Evolutionary conservation across 169 alveolate genomes (phyloP).

Genomic region (Cryptosporidium sp.): DNA sequence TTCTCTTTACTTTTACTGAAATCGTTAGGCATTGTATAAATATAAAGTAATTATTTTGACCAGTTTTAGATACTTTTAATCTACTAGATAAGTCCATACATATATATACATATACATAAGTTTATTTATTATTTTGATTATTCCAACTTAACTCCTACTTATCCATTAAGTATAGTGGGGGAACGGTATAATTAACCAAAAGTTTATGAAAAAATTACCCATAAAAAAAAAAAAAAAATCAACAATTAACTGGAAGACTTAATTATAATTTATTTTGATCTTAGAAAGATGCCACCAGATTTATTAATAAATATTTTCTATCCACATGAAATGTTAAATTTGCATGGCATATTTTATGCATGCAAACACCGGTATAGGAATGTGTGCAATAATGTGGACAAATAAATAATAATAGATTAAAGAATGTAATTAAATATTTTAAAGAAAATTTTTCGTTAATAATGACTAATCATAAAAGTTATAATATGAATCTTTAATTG

Average conservation of each 20-base stretch:
- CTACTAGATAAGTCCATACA: neutral
- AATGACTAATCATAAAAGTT: neutral
- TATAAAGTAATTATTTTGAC: neutral
- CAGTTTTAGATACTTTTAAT: neutral
- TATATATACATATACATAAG: neutral
- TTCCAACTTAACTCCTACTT: neutral
- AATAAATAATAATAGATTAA: neutral
- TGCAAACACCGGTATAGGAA: neutral
- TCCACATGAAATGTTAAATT: neutral
- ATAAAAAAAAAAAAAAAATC: neutral
- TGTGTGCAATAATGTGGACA: slow-evolving; percentile 22
- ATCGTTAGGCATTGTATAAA: neutral
- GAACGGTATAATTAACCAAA: neutral
- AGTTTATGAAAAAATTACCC: neutral
- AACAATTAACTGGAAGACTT: neutral
- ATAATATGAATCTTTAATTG: neutral
- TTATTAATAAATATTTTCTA: neutral
- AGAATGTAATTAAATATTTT: neutral
- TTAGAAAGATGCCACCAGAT: neutral
- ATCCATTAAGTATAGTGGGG: neutral
- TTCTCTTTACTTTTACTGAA: neutral
- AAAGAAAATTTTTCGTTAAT: neutral
- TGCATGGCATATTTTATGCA: slow-evolving; percentile 1
- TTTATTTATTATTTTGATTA: neutral
- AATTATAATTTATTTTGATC: neutral